Evolutionary conservation across 495 filamentous ascomycete species (phyloP).

Genomic region (Neurospora pannonica): DNA sequence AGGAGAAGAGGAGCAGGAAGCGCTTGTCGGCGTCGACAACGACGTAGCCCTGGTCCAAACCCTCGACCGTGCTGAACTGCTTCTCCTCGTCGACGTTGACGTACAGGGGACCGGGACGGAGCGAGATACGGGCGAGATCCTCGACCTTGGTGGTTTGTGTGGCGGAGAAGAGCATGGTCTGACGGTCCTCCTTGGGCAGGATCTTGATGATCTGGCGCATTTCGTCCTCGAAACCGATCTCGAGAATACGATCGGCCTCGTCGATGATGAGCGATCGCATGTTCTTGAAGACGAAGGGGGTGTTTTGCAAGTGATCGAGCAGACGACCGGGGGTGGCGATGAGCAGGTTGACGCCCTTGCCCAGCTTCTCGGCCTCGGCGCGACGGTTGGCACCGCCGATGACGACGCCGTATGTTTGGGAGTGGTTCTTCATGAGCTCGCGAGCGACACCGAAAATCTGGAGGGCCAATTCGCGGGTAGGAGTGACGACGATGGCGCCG

Average conservation of each 20-base stretch:
- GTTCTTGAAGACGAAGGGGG: constrained; percentile 90
- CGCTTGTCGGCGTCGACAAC: constrained; percentile 87
- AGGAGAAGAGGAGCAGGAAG: constrained; percentile 90
- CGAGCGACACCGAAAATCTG: constrained; percentile 95
- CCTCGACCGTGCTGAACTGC: constrained; percentile 63
- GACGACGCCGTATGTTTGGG: constrained; percentile 86
- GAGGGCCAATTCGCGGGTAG: constrained; percentile 82
- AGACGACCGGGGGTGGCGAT: constrained; percentile 90
- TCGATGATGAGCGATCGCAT: constrained; percentile 71
- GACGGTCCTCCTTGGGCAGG: constrained; percentile 75
- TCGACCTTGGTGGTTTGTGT: constrained; percentile 99
- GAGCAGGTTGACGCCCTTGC: constrained; percentile 87
- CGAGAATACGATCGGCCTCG: constrained; percentile 87
- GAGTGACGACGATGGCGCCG: constrained; percentile 78
- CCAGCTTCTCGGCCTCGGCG: constrained; percentile 88
- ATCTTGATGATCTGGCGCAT: constrained; percentile 97
- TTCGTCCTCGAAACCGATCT: constrained; percentile 97
- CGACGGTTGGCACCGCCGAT: constrained; percentile 91
- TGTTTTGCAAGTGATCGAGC: constrained; percentile 92
- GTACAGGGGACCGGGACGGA: constrained; percentile 85
- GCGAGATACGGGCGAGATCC: constrained; percentile 86
- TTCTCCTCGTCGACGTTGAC: constrained; percentile 71
- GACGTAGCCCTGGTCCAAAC: constrained; percentile 91
- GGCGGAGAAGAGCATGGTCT: constrained; percentile 95
- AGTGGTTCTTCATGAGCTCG: constrained; percentile 69